phyloP scores from a whole-genome alignment of 179 eudicot genomes.

The Drosera spatulata region DNA sequence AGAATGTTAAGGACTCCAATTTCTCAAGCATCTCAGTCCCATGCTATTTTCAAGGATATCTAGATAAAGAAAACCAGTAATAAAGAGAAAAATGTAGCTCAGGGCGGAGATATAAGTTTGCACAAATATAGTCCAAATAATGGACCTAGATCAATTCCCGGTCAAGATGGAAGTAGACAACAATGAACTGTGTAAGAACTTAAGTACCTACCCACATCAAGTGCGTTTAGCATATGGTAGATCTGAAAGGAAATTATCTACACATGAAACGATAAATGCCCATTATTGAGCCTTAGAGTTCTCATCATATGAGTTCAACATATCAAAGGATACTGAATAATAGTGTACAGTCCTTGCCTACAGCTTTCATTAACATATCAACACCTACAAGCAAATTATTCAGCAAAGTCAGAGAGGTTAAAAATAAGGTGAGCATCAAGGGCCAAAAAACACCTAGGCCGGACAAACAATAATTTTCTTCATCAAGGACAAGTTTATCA shows the following conservation, averaged over 20 bases:
- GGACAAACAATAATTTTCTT: too few relatives aligned
- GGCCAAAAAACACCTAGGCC: too few relatives aligned
- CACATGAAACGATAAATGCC: neutral
- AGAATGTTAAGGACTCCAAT: neutral
- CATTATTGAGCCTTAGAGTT: neutral
- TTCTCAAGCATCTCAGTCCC: neutral
- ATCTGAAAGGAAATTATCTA: neutral
- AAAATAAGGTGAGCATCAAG: neutral
- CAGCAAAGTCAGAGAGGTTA: neutral
- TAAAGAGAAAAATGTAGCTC: neutral
- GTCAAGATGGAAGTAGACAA: too few relatives aligned
- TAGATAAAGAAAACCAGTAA: neutral
- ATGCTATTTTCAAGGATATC: neutral
- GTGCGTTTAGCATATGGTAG: neutral
- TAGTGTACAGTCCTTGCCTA: slow-evolving; percentile 91
- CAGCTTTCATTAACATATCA: slow-evolving; percentile 90
- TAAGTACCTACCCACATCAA: too few relatives aligned
- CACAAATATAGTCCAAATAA: too few relatives aligned
- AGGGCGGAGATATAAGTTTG: too few relatives aligned
- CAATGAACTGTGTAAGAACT: too few relatives aligned
- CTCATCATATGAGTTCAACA: neutral
- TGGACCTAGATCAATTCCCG: too few relatives aligned
- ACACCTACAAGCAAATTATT: slow-evolving; percentile 44
- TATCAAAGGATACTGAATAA: slow-evolving; percentile 88
- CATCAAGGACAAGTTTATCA: too few relatives aligned